phyloP scores from a whole-genome alignment of 2,329 filamentous ascomycete species.

The Colletotrichum paranaense region DNA sequence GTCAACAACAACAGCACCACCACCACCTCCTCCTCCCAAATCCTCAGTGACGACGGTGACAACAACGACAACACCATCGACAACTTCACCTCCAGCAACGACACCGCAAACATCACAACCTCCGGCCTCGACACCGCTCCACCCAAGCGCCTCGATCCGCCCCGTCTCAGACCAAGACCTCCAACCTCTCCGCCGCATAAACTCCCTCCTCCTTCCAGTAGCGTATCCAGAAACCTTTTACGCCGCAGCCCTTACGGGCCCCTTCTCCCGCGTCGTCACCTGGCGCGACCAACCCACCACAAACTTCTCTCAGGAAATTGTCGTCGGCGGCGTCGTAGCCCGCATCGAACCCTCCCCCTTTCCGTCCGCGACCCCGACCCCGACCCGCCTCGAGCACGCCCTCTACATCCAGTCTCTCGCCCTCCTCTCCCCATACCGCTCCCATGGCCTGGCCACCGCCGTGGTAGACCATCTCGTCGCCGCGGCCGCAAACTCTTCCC shows the following conservation, averaged over 20 bases:
- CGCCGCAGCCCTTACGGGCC: slow-evolving; percentile 60
- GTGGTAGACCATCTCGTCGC: slow-evolving; percentile 65
- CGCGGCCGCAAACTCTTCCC: slow-evolving; percentile 48
- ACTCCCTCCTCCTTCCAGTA: slow-evolving; percentile 72
- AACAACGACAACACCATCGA: slow-evolving; percentile 36
- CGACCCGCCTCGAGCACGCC: slow-evolving; percentile 50
- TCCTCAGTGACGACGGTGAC: neutral
- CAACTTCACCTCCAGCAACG: slow-evolving; percentile 14
- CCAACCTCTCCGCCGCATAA: slow-evolving; percentile 71
- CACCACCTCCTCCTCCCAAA: slow-evolving; percentile 31
- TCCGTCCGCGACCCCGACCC: slow-evolving; percentile 39
- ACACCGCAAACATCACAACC: slow-evolving; percentile 37
- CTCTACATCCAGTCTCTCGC: slow-evolving; percentile 75
- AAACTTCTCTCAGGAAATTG: slow-evolving; percentile 33
- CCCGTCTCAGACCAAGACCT: slow-evolving; percentile 63
- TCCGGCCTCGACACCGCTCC: slow-evolving; percentile 47
- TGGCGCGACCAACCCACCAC: slow-evolving; percentile 41
- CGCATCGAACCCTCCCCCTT: slow-evolving; percentile 64
- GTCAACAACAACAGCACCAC: slow-evolving; percentile 34
- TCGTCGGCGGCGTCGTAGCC: slow-evolving; percentile 72
- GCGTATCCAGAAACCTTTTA: slow-evolving; percentile 75
- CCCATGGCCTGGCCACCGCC: slow-evolving; percentile 68
- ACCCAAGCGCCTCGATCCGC: slow-evolving; percentile 64
- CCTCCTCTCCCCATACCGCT: slow-evolving; percentile 72
- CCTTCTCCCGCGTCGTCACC: slow-evolving; percentile 63